Evolutionary conservation across 1,284 basidiomycete species (phyloP).

Genomic region (Moesziomyces parantarcticus): DNA sequence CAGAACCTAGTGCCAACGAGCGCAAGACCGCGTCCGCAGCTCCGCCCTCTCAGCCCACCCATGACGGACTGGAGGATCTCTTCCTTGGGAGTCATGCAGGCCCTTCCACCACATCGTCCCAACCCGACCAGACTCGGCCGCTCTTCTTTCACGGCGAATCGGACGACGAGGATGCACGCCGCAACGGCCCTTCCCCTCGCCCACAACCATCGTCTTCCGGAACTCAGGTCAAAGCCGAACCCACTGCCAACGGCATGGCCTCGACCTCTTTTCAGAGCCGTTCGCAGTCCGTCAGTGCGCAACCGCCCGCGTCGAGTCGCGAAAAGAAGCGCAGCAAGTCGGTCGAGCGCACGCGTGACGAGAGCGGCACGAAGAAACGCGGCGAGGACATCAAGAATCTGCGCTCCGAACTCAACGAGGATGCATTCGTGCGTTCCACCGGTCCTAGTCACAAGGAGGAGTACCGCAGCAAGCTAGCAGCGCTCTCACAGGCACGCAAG

Average conservation of each 20-base stretch:
- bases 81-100: conserved; percentile 11
- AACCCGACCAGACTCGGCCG: conserved; percentile 2
- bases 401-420: conserved; percentile 46
- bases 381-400: conserved; percentile 43
- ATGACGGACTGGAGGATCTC: conserved; percentile 17
- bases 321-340: conserved; percentile 4
- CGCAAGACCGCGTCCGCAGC: too few species aligned
- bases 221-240: conserved; percentile 5
- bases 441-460: conserved; percentile 36
- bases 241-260: too few species aligned
- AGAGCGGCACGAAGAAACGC: conserved; percentile 4
- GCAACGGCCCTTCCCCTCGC: conserved; percentile 2
- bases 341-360: conserved; percentile 2
- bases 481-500: conserved; percentile 28
- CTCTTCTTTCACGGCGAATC: conserved; percentile 20
- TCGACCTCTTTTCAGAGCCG: neutral
- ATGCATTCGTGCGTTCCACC: conserved; percentile 45
- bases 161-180: conserved; percentile 16
- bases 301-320: neutral
- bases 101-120: neutral
- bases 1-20: neutral
- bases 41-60: neutral
- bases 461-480: conserved; percentile 32
- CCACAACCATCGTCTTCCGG: neutral
- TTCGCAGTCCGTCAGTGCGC: neutral